Evolutionary conservation across 768 basidiomycete species (phyloP).

Genomic region (Russula abietina): DNA sequence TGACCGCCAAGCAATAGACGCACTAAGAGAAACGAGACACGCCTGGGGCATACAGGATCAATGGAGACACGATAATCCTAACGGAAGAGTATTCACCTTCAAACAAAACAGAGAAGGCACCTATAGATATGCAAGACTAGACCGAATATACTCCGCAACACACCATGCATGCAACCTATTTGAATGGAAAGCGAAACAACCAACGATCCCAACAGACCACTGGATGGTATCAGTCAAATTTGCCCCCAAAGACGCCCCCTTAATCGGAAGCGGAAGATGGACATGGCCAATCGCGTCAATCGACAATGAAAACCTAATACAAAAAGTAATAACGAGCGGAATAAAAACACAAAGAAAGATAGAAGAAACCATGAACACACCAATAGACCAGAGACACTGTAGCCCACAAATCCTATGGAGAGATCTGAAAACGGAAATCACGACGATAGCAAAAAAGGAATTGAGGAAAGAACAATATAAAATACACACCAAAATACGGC

Average conservation of each 20-base stretch:
- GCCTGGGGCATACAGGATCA: neutral
- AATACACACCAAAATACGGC: neutral
- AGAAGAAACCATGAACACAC: neutral
- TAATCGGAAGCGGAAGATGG: slow-evolving; percentile 4
- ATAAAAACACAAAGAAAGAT: neutral
- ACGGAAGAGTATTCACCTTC: neutral
- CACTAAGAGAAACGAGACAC: neutral
- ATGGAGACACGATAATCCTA: neutral
- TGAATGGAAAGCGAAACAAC: neutral
- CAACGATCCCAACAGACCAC: neutral
- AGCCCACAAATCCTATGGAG: neutral
- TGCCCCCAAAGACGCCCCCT: neutral
- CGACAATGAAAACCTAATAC: neutral
- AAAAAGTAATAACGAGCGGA: neutral
- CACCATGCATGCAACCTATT: neutral
- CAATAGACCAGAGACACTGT: neutral
- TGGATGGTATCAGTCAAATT: neutral
- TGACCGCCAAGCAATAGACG: neutral
- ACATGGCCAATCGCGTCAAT: neutral
- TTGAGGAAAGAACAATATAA: neutral
- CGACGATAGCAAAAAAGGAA: neutral
- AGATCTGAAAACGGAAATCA: neutral
- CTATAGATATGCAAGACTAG: neutral
- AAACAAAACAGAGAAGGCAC: neutral
- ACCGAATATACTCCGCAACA: neutral